These are phyloP conservation scores for Xanthoconium purpureum DNA, from an alignment of 768 basidiomycete genomes.

Conservation along the genomic window DNA sequence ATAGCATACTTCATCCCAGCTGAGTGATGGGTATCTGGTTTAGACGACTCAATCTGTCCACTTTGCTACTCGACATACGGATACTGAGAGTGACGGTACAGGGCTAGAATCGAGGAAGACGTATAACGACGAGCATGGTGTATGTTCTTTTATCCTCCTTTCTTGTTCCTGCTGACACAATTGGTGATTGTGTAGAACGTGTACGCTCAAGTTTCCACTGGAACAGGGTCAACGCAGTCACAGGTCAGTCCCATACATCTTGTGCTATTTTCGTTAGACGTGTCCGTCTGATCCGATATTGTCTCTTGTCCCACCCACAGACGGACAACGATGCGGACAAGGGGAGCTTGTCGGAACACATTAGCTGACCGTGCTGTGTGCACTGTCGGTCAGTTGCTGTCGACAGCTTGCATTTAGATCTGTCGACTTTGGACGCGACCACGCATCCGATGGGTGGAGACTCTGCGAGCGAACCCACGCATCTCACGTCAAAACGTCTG, in stretches of 20 bases:
- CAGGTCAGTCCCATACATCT: constrained; percentile 8
- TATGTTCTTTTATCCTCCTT: not conserved
- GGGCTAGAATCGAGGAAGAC: constrained; percentile 18
- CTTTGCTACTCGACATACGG: constrained; percentile 2
- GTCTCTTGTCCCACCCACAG: not conserved
- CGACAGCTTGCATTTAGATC: not conserved
- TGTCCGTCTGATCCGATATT: not conserved
- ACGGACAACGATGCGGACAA: constrained; percentile 1
- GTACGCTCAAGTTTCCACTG: constrained; percentile 14
- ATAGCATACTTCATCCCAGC: not conserved
- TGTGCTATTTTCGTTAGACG: not conserved
- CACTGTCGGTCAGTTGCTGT: not conserved
- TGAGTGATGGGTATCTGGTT: not conserved
- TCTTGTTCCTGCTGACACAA: not conserved
- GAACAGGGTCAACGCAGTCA: constrained; percentile 15
- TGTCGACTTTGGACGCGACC: not conserved
- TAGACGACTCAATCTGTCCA: constrained; percentile 20
- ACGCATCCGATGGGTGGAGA: not conserved
- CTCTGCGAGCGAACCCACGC: not conserved
- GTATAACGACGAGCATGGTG: constrained; percentile 12
- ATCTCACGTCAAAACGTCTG: not conserved
- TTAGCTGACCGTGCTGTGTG: not conserved
- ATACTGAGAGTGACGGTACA: not conserved
- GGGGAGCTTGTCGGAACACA: not conserved
- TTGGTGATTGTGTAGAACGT: constrained; percentile 4